These are phyloP conservation scores for Lyophyllum semitale DNA, from an alignment of 768 basidiomycete genomes.

Conservation along the genomic window DNA sequence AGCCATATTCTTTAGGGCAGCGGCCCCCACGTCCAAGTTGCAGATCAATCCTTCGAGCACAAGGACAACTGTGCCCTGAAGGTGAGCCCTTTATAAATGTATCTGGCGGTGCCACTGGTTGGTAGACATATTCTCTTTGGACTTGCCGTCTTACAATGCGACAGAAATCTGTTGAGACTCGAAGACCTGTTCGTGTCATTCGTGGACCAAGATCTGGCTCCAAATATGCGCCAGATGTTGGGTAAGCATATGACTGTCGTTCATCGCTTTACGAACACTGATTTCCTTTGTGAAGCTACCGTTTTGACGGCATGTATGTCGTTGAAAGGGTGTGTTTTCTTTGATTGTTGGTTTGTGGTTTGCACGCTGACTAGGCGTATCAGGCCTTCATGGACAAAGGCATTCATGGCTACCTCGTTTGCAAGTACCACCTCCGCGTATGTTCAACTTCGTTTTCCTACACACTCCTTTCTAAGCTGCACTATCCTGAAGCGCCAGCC, in stretches of 20 bases:
- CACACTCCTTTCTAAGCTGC: neutral
- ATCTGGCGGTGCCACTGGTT: neutral
- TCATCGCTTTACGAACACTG: neutral
- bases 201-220: constrained; percentile 33
- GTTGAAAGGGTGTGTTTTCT: constrained; percentile 31
- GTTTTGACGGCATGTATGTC: constrained; percentile 45
- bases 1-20: constrained; percentile 13
- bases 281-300: constrained; percentile 28
- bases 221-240: constrained; percentile 33
- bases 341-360: neutral
- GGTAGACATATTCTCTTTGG: neutral
- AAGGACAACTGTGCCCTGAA: constrained; percentile 33
- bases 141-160: neutral
- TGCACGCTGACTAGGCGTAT: neutral
- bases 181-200: constrained; percentile 41
- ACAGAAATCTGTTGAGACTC: constrained; percentile 32
- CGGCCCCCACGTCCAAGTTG: constrained; percentile 25
- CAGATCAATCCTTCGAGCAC: constrained; percentile 38
- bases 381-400: constrained; percentile 32
- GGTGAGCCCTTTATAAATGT: constrained; percentile 17
- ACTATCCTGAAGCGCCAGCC: constrained; percentile 4
- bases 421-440: constrained; percentile 31
- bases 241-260: constrained; percentile 21
- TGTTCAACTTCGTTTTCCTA: neutral
- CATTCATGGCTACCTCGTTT: constrained; percentile 27